Percentiles rank a stretch among this genome's conserved stretches.
These are phyloP conservation scores for Dichomitus squalens DNA, from an alignment of 1,284 basidiomycete genomes.

Conservation along the genomic window DNA sequence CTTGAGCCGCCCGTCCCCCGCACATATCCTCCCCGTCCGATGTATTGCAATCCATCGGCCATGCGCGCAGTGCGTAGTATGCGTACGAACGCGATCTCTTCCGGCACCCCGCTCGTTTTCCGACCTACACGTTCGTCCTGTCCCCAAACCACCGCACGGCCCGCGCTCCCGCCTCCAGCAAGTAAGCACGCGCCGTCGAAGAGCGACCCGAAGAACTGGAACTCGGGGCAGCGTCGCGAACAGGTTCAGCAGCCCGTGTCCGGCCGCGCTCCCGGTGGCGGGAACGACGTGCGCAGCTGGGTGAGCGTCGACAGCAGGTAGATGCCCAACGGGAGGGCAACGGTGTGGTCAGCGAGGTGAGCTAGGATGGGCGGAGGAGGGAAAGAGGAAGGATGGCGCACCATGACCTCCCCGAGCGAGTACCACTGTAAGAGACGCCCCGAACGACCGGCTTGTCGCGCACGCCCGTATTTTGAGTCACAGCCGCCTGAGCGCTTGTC, in stretches of 20 bases:
- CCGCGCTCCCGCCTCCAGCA: constrained; percentile 49
- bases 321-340: constrained; percentile 52
- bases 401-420: constrained; percentile 79
- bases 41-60: too few relatives aligned
- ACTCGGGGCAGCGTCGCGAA: constrained; percentile 74
- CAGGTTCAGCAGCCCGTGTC: constrained; percentile 48
- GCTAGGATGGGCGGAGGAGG: too few relatives aligned
- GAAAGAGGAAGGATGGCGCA: constrained; percentile 32
- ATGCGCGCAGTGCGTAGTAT: too few relatives aligned
- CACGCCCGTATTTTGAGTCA: too few relatives aligned
- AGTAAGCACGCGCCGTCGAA: constrained; percentile 74
- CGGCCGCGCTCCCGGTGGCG: constrained; percentile 44
- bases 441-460: constrained; percentile 66
- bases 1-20: too few relatives aligned
- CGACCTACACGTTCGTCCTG: constrained; percentile 14
- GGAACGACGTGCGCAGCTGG: constrained; percentile 76
- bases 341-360: neutral
- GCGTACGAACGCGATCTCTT: too few relatives aligned
- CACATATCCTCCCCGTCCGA: too few relatives aligned
- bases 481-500: too few relatives aligned
- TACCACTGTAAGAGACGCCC: constrained; percentile 72
- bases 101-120: too few relatives aligned
- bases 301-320: constrained; percentile 79
- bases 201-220: constrained; percentile 69
- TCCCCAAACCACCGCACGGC: constrained; percentile 51